Base-by-base conservation (phyloP, 805 yeast genomes). In the Ogataea saltuana region DNA sequence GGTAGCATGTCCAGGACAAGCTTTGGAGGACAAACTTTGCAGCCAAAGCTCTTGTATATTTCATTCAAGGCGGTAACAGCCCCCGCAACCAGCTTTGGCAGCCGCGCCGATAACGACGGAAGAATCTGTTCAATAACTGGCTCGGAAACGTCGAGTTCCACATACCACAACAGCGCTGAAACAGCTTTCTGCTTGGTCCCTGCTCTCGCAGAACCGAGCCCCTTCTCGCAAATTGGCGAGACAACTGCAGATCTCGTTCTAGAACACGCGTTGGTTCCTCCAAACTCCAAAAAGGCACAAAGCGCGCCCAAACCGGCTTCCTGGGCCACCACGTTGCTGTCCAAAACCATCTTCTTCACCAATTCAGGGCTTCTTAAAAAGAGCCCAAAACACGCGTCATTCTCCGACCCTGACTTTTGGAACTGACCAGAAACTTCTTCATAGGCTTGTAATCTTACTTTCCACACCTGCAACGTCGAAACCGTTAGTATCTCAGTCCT, bases 251-350 rank as follows among this genome's bases (percentile, higher is more conserved):
- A 51, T 48, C 79, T 72, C 16, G 80, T 56, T 49, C 64, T 69
- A 5, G 61, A 32, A 36, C 74, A 67, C 4, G 60, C 72, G 2
- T 59, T 54, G 0, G 75, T 44, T 0, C 82, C 83, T 2, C 86
- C 85, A 55, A 63, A 75, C 54, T 78, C 76, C 32, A 85, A 64
- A 54, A 78, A 75, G 4, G 78, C 71, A 11, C 65, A 64, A 5
- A 88, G 61, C 6, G 85, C 74, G 3, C 67, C 60, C 16, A 88
- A 68, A 4, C 88, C 98, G 1, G 83, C 69, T 57, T 93, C 98
- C 51, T 89, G 96, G 0, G 98, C 96, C 13, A 85, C 93, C 15
- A 89, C 97, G 59, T 93, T 93, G 23, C 83, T 62, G 60, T 93
- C 99, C 3, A 78, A 71, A 6, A 85, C 81, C 30, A 83, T 73